Evolutionary conservation across 148 eudicot genomes (phyloP), one percentile per base, ranked within the genome.

Genomic region (Fagopyrum tataricum): DNA sequence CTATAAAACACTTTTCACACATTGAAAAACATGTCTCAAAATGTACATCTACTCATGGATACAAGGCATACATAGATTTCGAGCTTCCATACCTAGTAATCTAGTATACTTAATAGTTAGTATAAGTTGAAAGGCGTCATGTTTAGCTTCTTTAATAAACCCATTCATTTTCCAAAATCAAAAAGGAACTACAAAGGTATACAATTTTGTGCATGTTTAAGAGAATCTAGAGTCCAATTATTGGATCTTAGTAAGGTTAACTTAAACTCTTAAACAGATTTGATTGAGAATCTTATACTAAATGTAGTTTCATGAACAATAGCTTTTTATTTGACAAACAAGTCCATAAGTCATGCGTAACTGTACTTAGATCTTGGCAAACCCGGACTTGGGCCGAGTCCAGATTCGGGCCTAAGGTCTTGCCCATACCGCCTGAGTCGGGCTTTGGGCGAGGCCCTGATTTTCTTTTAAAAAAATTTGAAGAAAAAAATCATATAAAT

Each of bases 1-100:
- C 69, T 15, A 64, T 61, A 26, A 13, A 40, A 64, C 39, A 39
- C 69, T 64, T 64, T n/a, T 64, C 69, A 5, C 69, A 14, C 69
- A 64, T 31, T 64, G 69, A 64, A 12, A 11, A 31, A 24, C 24
- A 61, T 17, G 13, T 61, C 42, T 31, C 23, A 61, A 61, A 61
- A 23, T 61, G n/a, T 61, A 61, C n/a, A 61, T 61, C 17, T 61
- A 61, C 13, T 10, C n/a, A 61, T 61, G 67, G 6, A 61, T 10
- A 13, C 5, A 24, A 37, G 23, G 23, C 3, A 58, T 23, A 21
- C 18, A n/a, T 53, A 53, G 6, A 53, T 53, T 53, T 53, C 37
- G 21, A 53, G 23, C 59, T 53, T 53, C 59, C 59, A 53, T 53
- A 53, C 21, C 21, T 53, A 31, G 2, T 31, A 31, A 31, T 31